phyloP scores from a whole-genome alignment of 306 rosid species.

The Hippophae gyantsensis region DNA sequence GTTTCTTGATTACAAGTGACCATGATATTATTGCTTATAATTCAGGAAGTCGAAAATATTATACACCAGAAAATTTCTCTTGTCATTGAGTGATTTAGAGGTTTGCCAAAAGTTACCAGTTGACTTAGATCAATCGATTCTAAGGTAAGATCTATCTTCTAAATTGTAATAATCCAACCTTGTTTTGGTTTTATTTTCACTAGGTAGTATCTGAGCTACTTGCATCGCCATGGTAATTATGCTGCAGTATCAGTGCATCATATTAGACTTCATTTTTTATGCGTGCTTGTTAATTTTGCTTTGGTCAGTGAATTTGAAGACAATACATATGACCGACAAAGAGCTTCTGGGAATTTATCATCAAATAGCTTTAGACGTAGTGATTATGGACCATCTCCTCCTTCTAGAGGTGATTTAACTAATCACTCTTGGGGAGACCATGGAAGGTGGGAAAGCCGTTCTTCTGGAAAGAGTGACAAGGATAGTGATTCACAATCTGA shows the following conservation, averaged over 20 bases:
- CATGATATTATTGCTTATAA: slow-evolving; percentile 20
- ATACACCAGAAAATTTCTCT: slow-evolving; percentile 64
- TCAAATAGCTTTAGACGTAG: slow-evolving; percentile 48
- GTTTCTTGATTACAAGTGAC: slow-evolving; percentile 8
- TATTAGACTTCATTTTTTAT: slow-evolving; percentile 21
- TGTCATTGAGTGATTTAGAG: slow-evolving; percentile 72
- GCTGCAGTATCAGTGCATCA: slow-evolving; percentile 1
- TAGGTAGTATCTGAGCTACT: not conserved
- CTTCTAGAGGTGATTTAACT: slow-evolving; percentile 53
- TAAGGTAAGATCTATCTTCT: slow-evolving; percentile 39
- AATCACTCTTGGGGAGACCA: slow-evolving; percentile 52
- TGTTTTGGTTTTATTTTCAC: not conserved
- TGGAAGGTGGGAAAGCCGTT: slow-evolving; percentile 83
- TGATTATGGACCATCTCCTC: slow-evolving; percentile 82
- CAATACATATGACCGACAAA: slow-evolving; percentile 51
- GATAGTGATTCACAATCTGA: slow-evolving; percentile 81
- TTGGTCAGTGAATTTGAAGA: slow-evolving; percentile 73
- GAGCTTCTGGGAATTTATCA: slow-evolving; percentile 55
- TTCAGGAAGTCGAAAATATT: slow-evolving; percentile 52
- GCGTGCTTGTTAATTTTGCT: not conserved
- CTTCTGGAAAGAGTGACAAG: slow-evolving; percentile 65
- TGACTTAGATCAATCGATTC: slow-evolving; percentile 63
- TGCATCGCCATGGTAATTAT: slow-evolving; percentile 2
- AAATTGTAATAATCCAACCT: not conserved
- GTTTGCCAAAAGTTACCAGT: slow-evolving; percentile 66